Base-by-base conservation (phyloP, 352 stramenopile species). In the Pythium myriotylum region DNA sequence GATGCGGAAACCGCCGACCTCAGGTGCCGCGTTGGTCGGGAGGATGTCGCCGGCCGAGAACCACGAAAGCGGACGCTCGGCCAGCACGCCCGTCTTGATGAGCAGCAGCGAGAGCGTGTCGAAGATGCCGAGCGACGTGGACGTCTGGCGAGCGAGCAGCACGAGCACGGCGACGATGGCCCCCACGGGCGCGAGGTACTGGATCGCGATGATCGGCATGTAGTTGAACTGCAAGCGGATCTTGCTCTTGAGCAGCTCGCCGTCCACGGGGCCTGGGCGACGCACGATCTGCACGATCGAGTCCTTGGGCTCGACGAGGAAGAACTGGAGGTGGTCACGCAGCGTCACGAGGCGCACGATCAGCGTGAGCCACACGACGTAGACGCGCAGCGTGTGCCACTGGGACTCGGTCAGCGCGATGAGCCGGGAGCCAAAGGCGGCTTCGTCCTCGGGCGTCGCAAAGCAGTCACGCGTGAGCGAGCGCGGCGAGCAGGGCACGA, bases 171-270 rank as follows among this genome's bases (percentile, higher is more conserved):
- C 70, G 16, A 89, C 12, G 24, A 87, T 61, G 0, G 71, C 64
- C 37, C 67, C 72, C 13, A 79, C 61, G 0, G 84, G 84, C 14
- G 84, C 77, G n/a, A 93, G 62, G 66, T 89, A 93, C 67, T 93
- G 84, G 35, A 93, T 65, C 5, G 81, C 78, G 53, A 93, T 84
- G 58, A 93, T 84, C 17, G 84, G 84, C 12, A 86, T 62, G 59
- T 91, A 93, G 71, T 89, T 89, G 70, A 93, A 91, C 68, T 91
- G 84, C 42, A 93, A 70, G 48, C 83, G 77, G 22, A 91, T 77
- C 48, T 89, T 89, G 56, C 65, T 84, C 63, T 91, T 71, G 43
- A 93, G 59, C 32, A 88, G 52, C 22, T 72, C 64, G 1, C 81
- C 83, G 47, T 90, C 77, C 13, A 93, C 77, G 2, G 59, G 63